Conservation (phyloP, 2,329 filamentous ascomycete genomes). For the Arachnomyces sp. region DNA sequence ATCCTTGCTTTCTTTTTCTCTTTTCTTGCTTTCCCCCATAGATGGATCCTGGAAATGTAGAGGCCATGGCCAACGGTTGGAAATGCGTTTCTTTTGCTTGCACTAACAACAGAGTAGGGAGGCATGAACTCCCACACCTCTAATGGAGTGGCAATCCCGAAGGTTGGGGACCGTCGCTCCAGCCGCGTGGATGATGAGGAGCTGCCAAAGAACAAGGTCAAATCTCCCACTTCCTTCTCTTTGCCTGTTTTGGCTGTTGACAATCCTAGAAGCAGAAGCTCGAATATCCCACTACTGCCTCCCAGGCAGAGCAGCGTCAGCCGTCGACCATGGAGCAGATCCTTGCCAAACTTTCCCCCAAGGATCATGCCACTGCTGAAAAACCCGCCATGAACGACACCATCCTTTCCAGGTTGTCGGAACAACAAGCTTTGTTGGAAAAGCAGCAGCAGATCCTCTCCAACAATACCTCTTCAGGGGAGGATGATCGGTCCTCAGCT, state of each 20-base stretch:
- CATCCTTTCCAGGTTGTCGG: constrained; percentile 61
- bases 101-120: constrained; percentile 10
- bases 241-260: constrained; percentile 22
- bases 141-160: constrained; percentile 24
- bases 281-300: constrained; percentile 26
- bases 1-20: no score
- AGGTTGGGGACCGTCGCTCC: constrained; percentile 25
- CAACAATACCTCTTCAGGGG: constrained; percentile 12
- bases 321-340: constrained; percentile 56
- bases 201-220: constrained; percentile 30
- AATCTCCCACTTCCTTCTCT: constrained; percentile 7
- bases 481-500: constrained; percentile 16
- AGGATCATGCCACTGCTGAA: constrained; percentile 18
- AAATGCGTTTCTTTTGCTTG: constrained; percentile 2
- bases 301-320: constrained; percentile 18
- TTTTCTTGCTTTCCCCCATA: not conserved
- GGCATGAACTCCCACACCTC: constrained; percentile 19
- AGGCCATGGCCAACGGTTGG: not conserved
- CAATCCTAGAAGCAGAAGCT: constrained; percentile 40
- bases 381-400: constrained; percentile 16
- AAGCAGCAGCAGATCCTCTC: constrained; percentile 44
- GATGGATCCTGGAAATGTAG: not conserved
- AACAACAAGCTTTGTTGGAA: constrained; percentile 55
- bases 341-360: constrained; percentile 33
- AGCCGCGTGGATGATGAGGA: constrained; percentile 17